These are phyloP conservation scores for Sporothrix pseudoabietina DNA, from an alignment of 2,329 filamentous ascomycete genomes.

Conservation along the genomic window DNA sequence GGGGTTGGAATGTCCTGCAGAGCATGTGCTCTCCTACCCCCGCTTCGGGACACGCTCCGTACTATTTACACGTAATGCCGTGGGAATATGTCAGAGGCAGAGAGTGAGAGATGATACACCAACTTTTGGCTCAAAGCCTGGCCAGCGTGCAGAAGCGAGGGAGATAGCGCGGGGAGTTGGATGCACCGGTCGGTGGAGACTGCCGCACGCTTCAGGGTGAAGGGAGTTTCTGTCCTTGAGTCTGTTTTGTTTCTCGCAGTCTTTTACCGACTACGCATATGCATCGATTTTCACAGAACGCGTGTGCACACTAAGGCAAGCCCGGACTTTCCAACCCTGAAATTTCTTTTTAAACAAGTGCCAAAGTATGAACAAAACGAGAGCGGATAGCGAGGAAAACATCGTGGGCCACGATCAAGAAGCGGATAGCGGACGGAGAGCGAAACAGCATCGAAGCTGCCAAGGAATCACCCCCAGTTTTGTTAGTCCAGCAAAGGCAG, in stretches of 20 bases:
- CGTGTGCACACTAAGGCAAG: neutral
- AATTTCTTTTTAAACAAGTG: neutral
- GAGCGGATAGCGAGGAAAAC: neutral
- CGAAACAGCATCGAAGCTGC: neutral
- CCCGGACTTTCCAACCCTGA: constrained; percentile 1
- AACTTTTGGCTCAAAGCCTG: constrained; percentile 4
- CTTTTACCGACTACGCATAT: neutral
- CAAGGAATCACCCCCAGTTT: neutral
- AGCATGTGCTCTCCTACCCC: neutral
- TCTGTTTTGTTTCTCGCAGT: neutral
- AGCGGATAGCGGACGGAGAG: neutral
- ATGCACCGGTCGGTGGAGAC: constrained; percentile 6
- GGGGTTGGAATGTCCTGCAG: neutral
- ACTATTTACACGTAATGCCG: too few species aligned
- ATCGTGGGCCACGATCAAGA: neutral
- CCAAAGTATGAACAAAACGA: neutral
- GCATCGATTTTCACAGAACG: neutral
- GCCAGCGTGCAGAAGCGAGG: constrained; percentile 1
- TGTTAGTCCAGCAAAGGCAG: neutral
- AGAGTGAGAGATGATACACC: neutral
- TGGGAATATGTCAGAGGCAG: neutral
- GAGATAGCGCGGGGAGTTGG: constrained; percentile 8
- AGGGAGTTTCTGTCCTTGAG: neutral
- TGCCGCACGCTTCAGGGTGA: neutral
- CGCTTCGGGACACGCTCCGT: neutral